Evolutionary conservation across 2,329 filamentous ascomycete species (phyloP).

Genomic region (Didymella pomorum): DNA sequence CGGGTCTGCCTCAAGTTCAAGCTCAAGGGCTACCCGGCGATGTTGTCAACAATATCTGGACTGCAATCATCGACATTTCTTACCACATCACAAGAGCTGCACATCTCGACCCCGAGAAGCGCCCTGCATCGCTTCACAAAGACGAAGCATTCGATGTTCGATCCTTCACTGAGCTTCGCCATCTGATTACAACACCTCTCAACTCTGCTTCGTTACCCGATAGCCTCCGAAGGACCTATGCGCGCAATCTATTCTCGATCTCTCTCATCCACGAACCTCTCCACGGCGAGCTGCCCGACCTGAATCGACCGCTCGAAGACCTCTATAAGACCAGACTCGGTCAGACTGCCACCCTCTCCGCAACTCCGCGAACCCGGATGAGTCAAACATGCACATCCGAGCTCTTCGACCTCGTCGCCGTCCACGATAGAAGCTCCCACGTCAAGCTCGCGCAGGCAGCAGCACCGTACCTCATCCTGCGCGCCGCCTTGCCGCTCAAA

Average conservation of each 20-base stretch:
- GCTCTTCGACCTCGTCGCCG: conserved; percentile 64
- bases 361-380: conserved; percentile 73
- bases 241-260: conserved; percentile 78
- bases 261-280: conserved; percentile 81
- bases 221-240: conserved; percentile 72
- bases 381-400: conserved; percentile 82
- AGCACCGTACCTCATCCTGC: conserved; percentile 82
- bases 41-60: conserved; percentile 68
- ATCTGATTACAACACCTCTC: conserved; percentile 77
- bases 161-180: conserved; percentile 73
- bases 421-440: conserved; percentile 54
- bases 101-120: conserved; percentile 46
- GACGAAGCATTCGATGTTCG: conserved; percentile 85
- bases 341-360: conserved; percentile 72
- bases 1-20: conserved; percentile 63
- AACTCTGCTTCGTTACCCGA: conserved; percentile 72
- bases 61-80: conserved; percentile 52
- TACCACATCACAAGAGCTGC: conserved; percentile 51
- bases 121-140: conserved; percentile 43
- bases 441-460: conserved; percentile 75
- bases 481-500: conserved; percentile 81
- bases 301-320: conserved; percentile 63
- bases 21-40: conserved; percentile 44
- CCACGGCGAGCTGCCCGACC: conserved; percentile 64
- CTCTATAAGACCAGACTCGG: conserved; percentile 74